Conservation (phyloP, 371 early-diverging fungal species). For the Batkoa obscura region DNA sequence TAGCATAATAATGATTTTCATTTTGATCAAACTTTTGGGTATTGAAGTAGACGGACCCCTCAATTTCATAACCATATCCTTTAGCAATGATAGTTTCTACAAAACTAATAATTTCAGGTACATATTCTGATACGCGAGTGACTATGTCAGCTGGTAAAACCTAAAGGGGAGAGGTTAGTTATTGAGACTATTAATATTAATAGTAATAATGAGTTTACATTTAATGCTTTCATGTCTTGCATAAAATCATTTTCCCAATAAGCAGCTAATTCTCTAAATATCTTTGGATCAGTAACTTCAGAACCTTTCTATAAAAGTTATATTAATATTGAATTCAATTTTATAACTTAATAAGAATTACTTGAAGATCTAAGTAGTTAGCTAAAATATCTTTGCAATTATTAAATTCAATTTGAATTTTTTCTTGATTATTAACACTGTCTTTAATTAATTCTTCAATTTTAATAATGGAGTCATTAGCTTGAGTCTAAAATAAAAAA, state of each 20-base stretch:
- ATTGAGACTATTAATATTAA: slow-evolving; percentile 10
- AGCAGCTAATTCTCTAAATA: slow-evolving; percentile 81
- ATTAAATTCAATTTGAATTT: slow-evolving; percentile 7
- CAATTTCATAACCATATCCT: slow-evolving; percentile 85
- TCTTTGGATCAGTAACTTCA: slow-evolving; percentile 60
- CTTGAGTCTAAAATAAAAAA: no score
- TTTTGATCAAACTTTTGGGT: slow-evolving; percentile 70
- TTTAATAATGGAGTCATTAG: no score
- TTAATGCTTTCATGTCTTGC: slow-evolving; percentile 86
- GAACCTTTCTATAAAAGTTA: slow-evolving; percentile 20
- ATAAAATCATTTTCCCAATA: slow-evolving; percentile 96
- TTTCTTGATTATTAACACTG: not conserved
- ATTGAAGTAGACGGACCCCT: slow-evolving; percentile 99
- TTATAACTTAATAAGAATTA: slow-evolving; percentile 9
- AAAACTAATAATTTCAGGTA: slow-evolving; percentile 86
- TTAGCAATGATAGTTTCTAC: slow-evolving; percentile 84
- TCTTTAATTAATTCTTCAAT: not conserved
- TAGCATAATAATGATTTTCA: slow-evolving; percentile 74
- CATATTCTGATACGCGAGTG: slow-evolving; percentile 96
- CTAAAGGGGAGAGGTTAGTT: slow-evolving; percentile 9
- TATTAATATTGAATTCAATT: not conserved
- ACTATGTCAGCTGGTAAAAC: slow-evolving; percentile 80
- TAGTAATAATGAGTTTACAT: slow-evolving; percentile 36
- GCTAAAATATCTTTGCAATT: slow-evolving; percentile 23
- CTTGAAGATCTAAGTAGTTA: slow-evolving; percentile 31